Conservation (phyloP, 129 eudicot species). For the Sambucus nigra region DNA sequence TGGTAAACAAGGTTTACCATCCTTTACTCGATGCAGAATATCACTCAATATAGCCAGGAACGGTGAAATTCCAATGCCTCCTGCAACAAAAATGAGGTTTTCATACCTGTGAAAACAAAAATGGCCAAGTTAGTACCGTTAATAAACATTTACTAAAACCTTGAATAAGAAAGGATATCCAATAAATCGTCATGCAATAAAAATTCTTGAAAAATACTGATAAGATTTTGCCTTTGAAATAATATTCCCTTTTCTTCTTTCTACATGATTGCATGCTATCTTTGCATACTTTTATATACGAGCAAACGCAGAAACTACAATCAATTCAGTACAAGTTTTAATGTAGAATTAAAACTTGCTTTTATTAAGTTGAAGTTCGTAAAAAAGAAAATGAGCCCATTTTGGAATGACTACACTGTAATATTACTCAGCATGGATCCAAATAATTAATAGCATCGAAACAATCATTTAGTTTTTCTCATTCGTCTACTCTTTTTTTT, state of each 20-base stretch:
- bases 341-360: no score
- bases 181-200: background rate
- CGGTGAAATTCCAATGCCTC: conserved; percentile 95
- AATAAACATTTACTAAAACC: background rate
- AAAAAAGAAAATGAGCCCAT: no score
- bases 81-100: conserved; percentile 84
- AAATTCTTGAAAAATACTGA: background rate
- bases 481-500: no score
- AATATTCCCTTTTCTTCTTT: background rate
- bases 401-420: no score
- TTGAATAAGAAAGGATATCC: background rate
- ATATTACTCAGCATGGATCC: no score
- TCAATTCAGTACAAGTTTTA: no score
- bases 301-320: no score
- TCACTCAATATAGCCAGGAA: conserved; percentile 83
- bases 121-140: background rate
- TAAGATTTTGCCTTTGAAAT: background rate
- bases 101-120: conserved; percentile 45
- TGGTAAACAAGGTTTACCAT: conserved; percentile 62
- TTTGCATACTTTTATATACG: background rate
- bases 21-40: conserved; percentile 53
- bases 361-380: no score
- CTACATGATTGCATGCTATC: background rate
- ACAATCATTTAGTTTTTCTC: no score
- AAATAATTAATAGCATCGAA: no score